Base-by-base conservation (phyloP, 2,329 filamentous ascomycete species). In the Escovopsis weberi region DNA sequence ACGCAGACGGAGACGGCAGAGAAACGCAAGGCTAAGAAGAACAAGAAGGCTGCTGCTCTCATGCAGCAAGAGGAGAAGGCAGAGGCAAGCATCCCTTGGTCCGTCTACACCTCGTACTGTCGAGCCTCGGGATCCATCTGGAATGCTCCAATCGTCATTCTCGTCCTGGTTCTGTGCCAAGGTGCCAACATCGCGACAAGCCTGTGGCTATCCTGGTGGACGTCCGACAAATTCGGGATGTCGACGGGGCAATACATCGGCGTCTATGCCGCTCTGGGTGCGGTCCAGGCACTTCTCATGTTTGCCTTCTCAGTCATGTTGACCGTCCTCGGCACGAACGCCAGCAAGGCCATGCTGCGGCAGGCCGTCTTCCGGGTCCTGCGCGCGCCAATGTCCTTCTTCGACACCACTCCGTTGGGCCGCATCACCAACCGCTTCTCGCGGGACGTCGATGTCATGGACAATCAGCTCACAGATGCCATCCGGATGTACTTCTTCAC, bases 381-480 rank as follows among this genome's bases (percentile, higher is more conserved):
- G n/a, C 69, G 77, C 26, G 77, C 77, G 3, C 77, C 77, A n/a
- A 80, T 81, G 86, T 82, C 84, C 4, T 96, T 96, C 65, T 96
- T 96, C 64, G 91, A 98, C 54, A 96, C 91, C 0, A 96, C 91
- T 1, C 91, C 91, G 0, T 72, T 96, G 1, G 91, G 91, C 18
- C 82, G 89, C 33, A 95, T 96, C 59, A 94, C 87, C 19, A 96
- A 96, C 59, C 84, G 91, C 12, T 96, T 96, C 63, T 93, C 86
- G 30, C 82, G 89, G 51, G 91, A 98, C 55, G 84, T 96, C 35
- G 86, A 95, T 55, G 85, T 91, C 44, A 93, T 96, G 86, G 91
- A 96, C 64, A 94, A 94, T 59, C 85, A 80, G 45, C 65, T 95
- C 37, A 82, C 82, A 0, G 89, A 95, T 53, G 82, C 85, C 4